Conservation (phyloP, 108 stramenopile genomes). For the Nannochloropsis gaditana region DNA sequence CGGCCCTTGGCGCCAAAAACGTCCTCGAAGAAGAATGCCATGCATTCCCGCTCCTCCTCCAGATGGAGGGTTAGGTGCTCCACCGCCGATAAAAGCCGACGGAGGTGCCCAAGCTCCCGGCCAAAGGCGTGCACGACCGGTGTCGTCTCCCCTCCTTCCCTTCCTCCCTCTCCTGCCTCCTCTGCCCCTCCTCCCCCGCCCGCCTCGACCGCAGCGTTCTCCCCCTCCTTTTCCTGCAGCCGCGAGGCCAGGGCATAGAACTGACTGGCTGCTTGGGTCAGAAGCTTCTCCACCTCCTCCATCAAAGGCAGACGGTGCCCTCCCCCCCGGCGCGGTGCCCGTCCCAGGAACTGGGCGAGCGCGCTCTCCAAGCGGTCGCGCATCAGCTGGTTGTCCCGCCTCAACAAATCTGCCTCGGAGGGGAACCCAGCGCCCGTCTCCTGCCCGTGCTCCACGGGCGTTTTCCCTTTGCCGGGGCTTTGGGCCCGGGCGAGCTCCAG, state of each 20-base stretch:
- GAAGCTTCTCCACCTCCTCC: background rate
- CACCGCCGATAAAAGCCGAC: background rate
- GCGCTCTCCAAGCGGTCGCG: background rate
- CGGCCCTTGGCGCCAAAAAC: background rate
- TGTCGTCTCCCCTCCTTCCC: background rate
- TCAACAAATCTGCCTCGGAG: background rate
- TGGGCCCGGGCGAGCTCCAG: background rate
- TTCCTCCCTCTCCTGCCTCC: background rate
- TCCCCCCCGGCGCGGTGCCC: background rate
- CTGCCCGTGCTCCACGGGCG: background rate
- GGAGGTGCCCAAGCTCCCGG: background rate
- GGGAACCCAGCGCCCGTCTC: background rate
- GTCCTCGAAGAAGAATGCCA: background rate
- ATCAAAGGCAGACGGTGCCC: background rate
- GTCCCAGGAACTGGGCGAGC: background rate
- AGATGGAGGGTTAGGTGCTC: background rate
- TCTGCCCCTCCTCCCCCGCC: background rate
- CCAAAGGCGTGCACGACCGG: constrained; percentile 5
- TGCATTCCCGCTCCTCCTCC: background rate
- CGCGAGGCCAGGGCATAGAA: constrained; percentile 3
- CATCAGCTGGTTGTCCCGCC: background rate
- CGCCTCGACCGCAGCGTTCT: background rate
- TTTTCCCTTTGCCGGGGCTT: background rate
- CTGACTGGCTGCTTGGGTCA: background rate
- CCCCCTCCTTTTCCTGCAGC: constrained; percentile 19